Evolutionary conservation across 2,329 filamentous ascomycete genomes (phyloP).

Genomic region (Arthroderma uncinatum): DNA sequence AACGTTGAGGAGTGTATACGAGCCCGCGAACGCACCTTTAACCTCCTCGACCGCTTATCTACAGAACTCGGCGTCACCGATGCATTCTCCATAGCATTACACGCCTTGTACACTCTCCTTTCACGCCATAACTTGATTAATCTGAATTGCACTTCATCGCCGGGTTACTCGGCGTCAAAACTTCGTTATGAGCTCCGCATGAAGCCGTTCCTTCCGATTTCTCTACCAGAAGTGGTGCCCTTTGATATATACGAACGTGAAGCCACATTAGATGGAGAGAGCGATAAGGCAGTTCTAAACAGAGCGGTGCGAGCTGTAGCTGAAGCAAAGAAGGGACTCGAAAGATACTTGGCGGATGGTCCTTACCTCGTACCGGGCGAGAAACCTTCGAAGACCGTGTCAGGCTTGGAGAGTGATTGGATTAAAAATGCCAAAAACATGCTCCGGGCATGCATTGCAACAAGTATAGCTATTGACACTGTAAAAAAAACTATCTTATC

Average conservation of each 20-base stretch:
- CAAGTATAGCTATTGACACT: conserved; percentile 52
- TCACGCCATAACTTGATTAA: conserved; percentile 43
- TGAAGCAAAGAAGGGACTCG: conserved; percentile 35
- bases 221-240: conserved; percentile 54
- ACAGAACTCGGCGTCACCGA: conserved; percentile 55
- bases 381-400: conserved; percentile 22
- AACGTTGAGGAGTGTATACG: conserved; percentile 21
- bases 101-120: conserved; percentile 55
- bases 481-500: conserved; percentile 47
- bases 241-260: conserved; percentile 49
- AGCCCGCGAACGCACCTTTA: conserved; percentile 31
- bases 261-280: conserved; percentile 34
- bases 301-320: conserved; percentile 30
- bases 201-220: conserved; percentile 65
- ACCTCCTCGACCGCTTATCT: conserved; percentile 49
- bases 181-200: conserved; percentile 75
- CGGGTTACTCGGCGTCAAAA: conserved; percentile 55
- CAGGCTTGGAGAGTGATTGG: conserved; percentile 51
- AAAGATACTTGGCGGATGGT: conserved; percentile 31
- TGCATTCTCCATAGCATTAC: conserved; percentile 42
- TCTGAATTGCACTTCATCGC: conserved; percentile 41
- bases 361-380: conserved; percentile 22
- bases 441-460: conserved; percentile 59
- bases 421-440: conserved; percentile 47
- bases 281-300: conserved; percentile 31